These are phyloP conservation scores for Chytriomyces sp. DNA, from an alignment of 192 early-diverging fungal species.

Conservation along the genomic window DNA sequence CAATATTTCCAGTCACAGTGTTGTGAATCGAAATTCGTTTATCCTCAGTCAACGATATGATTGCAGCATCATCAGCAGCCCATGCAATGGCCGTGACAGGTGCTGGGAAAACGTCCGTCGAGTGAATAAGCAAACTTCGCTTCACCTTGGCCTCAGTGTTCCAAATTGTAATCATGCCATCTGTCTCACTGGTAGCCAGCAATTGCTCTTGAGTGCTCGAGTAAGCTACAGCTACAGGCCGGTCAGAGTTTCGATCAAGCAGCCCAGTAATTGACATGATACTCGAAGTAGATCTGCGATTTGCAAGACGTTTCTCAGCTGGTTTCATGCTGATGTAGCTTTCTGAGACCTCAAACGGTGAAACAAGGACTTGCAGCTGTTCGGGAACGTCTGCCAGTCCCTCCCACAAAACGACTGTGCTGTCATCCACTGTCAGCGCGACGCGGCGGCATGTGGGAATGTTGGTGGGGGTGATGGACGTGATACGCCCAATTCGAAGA, in stretches of 20 bases:
- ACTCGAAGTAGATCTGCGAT: constrained; percentile 17
- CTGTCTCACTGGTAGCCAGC: constrained; percentile 34
- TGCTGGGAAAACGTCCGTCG: constrained; percentile 32
- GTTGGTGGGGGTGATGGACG: constrained; percentile 31
- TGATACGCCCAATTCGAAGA: constrained; percentile 28
- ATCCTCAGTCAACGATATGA: constrained; percentile 38
- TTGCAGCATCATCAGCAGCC: constrained; percentile 38
- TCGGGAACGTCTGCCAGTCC: constrained; percentile 10
- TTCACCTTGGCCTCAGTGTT: constrained; percentile 41
- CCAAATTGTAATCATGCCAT: constrained; percentile 38
- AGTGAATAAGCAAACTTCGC: constrained; percentile 33
- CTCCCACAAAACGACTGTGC: constrained; percentile 32
- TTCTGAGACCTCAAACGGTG: constrained; percentile 13
- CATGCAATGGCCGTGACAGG: constrained; percentile 34
- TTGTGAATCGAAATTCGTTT: constrained; percentile 39
- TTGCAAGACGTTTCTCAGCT: constrained; percentile 3
- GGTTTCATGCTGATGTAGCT: constrained; percentile 28
- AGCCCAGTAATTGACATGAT: constrained; percentile 29
- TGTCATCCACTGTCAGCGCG: constrained; percentile 37
- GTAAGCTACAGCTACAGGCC: constrained; percentile 28
- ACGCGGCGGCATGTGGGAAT: constrained; percentile 22
- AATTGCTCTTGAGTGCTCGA: constrained; percentile 39
- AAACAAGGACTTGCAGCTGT: constrained; percentile 15
- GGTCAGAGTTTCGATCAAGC: constrained; percentile 32
- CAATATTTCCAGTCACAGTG: constrained; percentile 41